Evolutionary conservation across 129 eudicot genomes (phyloP).

Genomic region (Centrapalus pauciflorus): DNA sequence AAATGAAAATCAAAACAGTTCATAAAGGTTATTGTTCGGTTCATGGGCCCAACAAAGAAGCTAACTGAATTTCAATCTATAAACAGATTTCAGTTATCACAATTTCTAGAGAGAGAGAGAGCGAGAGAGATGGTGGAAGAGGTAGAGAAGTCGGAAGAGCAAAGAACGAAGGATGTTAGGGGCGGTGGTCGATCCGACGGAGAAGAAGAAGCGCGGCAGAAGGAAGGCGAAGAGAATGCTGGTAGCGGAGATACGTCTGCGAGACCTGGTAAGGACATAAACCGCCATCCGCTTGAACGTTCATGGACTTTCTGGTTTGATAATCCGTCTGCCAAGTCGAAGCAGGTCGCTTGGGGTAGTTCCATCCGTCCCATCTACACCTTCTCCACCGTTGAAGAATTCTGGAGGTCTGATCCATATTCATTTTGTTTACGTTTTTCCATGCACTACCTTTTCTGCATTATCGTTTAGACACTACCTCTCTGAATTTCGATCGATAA

Average conservation of each 20-base stretch:
- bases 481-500: no score
- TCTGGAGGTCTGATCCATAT: slow-evolving; percentile 67
- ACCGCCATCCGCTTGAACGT: slow-evolving; percentile 63
- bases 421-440: neutral
- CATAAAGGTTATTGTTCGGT: neutral
- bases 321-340: slow-evolving; percentile 57
- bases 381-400: slow-evolving; percentile 79
- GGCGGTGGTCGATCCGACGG: slow-evolving; percentile 16
- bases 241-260: slow-evolving; percentile 25
- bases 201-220: slow-evolving; percentile 28
- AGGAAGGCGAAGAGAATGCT: slow-evolving; percentile 47
- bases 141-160: slow-evolving; percentile 15
- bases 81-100: slow-evolving; percentile 21
- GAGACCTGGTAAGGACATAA: slow-evolving; percentile 8
- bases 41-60: neutral
- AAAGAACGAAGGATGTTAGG: neutral
- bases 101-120: slow-evolving; percentile 1
- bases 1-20: no score
- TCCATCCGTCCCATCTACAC: slow-evolving; percentile 76
- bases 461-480: no score
- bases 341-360: slow-evolving; percentile 70
- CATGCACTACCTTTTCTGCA: neutral
- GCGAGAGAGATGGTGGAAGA: slow-evolving; percentile 18
- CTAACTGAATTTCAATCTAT: slow-evolving; percentile 9
- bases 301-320: slow-evolving; percentile 95